Conservation (phyloP, 2,329 filamentous ascomycete genomes). For the Colletotrichum sublineola region DNA sequence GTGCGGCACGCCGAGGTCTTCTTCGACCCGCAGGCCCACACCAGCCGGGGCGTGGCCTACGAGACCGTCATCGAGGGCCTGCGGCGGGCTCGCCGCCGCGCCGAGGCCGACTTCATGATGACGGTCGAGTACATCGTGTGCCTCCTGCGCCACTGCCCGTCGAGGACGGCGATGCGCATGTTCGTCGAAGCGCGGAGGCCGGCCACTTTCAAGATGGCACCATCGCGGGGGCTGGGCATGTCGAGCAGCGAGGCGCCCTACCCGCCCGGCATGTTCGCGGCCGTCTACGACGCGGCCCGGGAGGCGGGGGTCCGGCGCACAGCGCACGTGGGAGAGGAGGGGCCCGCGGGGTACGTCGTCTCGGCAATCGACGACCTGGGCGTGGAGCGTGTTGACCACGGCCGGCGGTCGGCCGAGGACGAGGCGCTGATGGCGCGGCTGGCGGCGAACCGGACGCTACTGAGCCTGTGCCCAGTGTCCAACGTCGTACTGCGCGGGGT, state of each 20-base stretch:
- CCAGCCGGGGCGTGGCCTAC: constrained; percentile 72
- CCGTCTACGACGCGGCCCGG: constrained; percentile 68
- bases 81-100: constrained; percentile 69
- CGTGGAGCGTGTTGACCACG: constrained; percentile 80
- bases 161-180: constrained; percentile 63
- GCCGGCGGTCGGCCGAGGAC: constrained; percentile 75
- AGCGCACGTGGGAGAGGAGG: constrained; percentile 83
- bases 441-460: constrained; percentile 67
- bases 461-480: constrained; percentile 39
- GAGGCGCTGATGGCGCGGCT: constrained; percentile 69
- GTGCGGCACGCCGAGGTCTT: constrained; percentile 83
- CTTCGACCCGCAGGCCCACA: constrained; percentile 85
- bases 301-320: constrained; percentile 69
- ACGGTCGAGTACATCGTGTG: constrained; percentile 78
- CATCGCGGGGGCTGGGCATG: constrained; percentile 74
- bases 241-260: constrained; percentile 73
- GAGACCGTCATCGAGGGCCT: constrained; percentile 75
- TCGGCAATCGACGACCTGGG: constrained; percentile 72
- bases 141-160: constrained; percentile 79
- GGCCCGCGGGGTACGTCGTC: constrained; percentile 74
- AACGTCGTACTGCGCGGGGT: constrained; percentile 51
- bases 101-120: constrained; percentile 73
- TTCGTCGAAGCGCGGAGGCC: constrained; percentile 53
- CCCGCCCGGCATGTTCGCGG: constrained; percentile 71
- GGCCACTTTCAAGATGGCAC: constrained; percentile 65